A percentile compares a stretch with the other conserved stretches of the same genome.
phyloP scores from a whole-genome alignment of 2,329 filamentous ascomycete genomes.

The Diaporthe citriasiana region DNA sequence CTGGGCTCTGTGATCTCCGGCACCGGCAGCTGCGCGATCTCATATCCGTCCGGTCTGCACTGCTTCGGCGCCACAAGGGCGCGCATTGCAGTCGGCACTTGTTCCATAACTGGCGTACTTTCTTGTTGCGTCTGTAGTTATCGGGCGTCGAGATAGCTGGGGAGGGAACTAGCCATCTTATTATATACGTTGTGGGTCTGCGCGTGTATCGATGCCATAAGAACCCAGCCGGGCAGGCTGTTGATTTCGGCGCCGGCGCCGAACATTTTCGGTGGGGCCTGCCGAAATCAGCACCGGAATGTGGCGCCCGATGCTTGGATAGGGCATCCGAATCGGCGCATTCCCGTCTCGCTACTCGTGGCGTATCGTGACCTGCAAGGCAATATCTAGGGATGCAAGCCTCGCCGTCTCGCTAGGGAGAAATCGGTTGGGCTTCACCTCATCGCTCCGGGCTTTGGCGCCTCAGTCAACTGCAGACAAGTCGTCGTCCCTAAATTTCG shows the following conservation, averaged over 20 bases:
- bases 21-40: constrained; percentile 58
- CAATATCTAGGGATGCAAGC: not conserved
- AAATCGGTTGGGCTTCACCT: not conserved
- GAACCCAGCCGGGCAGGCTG: not conserved
- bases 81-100: constrained; percentile 47
- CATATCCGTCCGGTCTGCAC: constrained; percentile 55
- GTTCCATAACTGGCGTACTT: constrained; percentile 3
- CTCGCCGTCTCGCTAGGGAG: not conserved
- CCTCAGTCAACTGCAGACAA: not conserved
- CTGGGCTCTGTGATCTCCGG: constrained; percentile 59
- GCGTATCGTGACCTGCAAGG: not conserved
- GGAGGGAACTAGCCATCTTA: not conserved
- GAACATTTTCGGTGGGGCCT: constrained; percentile 32
- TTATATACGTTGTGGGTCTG: not conserved
- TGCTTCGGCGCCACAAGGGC: constrained; percentile 58
- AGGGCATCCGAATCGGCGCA: not conserved
- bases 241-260: constrained; percentile 30
- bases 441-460: not conserved
- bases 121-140: no score
- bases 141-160: no score
- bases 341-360: not conserved
- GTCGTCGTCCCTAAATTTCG: not conserved
- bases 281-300: constrained; percentile 11
- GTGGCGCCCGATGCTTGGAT: not conserved
- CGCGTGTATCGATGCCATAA: not conserved